These are phyloP conservation scores for Clonostachys sp. DNA, from an alignment of 2,329 filamentous ascomycete species.

Conservation along the genomic window DNA sequence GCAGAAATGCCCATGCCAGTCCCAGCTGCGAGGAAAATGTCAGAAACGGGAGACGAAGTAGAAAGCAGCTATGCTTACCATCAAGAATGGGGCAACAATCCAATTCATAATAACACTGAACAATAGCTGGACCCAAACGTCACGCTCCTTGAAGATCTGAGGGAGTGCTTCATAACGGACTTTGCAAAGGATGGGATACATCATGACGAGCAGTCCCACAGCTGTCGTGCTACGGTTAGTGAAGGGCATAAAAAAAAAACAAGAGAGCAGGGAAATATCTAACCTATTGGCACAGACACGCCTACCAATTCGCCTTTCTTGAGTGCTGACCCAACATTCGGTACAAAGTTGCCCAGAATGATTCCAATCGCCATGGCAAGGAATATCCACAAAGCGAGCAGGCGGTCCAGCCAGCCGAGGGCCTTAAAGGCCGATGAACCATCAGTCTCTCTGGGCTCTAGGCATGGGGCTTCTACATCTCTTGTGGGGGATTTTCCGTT, in stretches of 20 bases:
- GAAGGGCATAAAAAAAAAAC: accelerated
- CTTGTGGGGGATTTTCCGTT: too few species aligned
- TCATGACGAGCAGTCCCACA: slow-evolving; percentile 81
- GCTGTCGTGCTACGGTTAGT: slow-evolving; percentile 39
- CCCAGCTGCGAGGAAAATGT: slow-evolving; percentile 37
- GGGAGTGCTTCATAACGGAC: slow-evolving; percentile 75
- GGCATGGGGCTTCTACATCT: too few species aligned
- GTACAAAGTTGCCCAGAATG: slow-evolving; percentile 71
- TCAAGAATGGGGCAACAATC: slow-evolving; percentile 76
- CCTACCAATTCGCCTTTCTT: slow-evolving; percentile 70
- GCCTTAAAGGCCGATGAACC: slow-evolving; percentile 41
- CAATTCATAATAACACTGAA: slow-evolving; percentile 78
- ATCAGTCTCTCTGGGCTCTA: slow-evolving; percentile 4
- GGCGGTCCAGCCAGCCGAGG: slow-evolving; percentile 56
- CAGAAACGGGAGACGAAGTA: background rate
- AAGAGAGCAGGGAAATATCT: background rate
- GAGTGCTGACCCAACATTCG: slow-evolving; percentile 53
- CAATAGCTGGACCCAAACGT: slow-evolving; percentile 72
- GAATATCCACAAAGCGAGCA: slow-evolving; percentile 69
- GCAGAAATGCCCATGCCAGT: slow-evolving; percentile 64
- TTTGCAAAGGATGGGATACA: slow-evolving; percentile 90
- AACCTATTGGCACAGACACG: slow-evolving; percentile 62
- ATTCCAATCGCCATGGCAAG: slow-evolving; percentile 75
- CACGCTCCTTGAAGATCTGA: slow-evolving; percentile 52
- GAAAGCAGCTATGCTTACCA: slow-evolving; percentile 45